Conservation (phyloP, 1,284 basidiomycete genomes). For the Tilletia walkeri region DNA sequence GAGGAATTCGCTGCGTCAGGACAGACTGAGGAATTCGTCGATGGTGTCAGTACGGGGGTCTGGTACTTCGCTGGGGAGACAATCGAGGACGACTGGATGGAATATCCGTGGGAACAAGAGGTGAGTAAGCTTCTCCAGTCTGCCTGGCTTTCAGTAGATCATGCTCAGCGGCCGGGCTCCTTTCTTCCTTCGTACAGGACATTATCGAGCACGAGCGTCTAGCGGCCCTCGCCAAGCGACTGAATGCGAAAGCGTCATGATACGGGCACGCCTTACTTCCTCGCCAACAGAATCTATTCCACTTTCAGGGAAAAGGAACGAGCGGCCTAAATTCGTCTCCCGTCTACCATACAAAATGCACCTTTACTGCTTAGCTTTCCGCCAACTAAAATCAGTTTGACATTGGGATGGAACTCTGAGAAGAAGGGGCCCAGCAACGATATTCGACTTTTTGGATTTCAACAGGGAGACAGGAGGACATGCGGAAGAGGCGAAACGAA, state of each 20-base stretch:
- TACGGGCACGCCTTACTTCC: too few relatives aligned
- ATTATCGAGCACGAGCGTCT: slow-evolving; percentile 55
- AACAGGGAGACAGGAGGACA: too few relatives aligned
- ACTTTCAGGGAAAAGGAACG: too few relatives aligned
- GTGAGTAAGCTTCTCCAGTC: slow-evolving; percentile 18
- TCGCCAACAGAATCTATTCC: too few relatives aligned
- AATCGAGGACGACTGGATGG: slow-evolving; percentile 52
- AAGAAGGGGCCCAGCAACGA: too few relatives aligned
- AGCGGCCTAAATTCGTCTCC: too few relatives aligned
- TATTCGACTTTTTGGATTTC: too few relatives aligned
- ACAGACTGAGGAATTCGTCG: slow-evolving; percentile 37
- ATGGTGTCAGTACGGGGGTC: slow-evolving; percentile 47
- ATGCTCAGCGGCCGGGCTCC: too few relatives aligned
- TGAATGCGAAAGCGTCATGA: too few relatives aligned
- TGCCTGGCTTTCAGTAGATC: slow-evolving; percentile 3
- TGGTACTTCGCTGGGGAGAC: slow-evolving; percentile 53
- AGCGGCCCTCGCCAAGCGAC: slow-evolving; percentile 40
- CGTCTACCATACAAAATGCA: not conserved
- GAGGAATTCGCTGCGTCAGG: slow-evolving; percentile 21
- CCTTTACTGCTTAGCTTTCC: not conserved
- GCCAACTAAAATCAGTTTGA: too few relatives aligned
- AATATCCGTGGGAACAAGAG: slow-evolving; percentile 53
- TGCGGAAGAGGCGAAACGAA: not conserved
- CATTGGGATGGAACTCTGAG: too few relatives aligned
- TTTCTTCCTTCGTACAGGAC: slow-evolving; percentile 25